Evolutionary conservation across 2,329 filamentous ascomycete genomes (phyloP).

Genomic region (Sporothrix pseudoabietina): DNA sequence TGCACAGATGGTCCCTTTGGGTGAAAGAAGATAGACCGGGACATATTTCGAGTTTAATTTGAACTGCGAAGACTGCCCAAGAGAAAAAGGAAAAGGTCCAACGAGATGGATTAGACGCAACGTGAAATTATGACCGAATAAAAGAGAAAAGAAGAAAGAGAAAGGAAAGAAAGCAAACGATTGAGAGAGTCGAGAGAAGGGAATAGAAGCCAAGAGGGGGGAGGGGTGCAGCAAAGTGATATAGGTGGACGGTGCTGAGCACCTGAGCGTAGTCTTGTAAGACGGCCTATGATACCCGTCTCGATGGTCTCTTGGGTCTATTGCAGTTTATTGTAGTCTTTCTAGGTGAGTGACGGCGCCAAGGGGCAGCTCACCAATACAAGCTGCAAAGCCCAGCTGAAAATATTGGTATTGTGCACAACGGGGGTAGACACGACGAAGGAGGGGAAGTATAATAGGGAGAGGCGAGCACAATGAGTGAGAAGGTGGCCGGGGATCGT

Average conservation of each 20-base stretch:
- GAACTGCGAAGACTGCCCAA: neutral
- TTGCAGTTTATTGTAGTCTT: neutral
- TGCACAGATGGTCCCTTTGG: conserved; percentile 25
- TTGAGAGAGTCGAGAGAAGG: neutral
- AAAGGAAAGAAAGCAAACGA: neutral
- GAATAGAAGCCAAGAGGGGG: neutral
- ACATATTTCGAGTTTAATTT: conserved; percentile 28
- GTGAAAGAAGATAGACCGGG: conserved; percentile 17
- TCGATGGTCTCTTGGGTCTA: neutral
- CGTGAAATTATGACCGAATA: conserved; percentile 24
- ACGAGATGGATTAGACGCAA: conserved; percentile 27
- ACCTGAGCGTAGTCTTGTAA: neutral
- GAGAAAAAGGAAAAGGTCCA: neutral
- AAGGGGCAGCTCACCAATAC: neutral
- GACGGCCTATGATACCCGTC: neutral
- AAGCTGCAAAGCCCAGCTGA: neutral
- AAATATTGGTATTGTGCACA: neutral
- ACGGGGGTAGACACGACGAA: neutral
- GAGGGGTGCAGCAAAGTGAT: conserved; percentile 9
- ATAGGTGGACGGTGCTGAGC: neutral
- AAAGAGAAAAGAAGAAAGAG: neutral
- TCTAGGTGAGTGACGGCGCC: neutral
- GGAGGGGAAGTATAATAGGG: neutral
- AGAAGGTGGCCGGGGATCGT: conserved; percentile 1
- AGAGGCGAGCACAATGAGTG: conserved; percentile 3